Percentiles rank a stretch among this genome's conserved stretches.
phyloP scores from a whole-genome alignment of 805 yeast genomes.

The Candida dajiaensis region DNA sequence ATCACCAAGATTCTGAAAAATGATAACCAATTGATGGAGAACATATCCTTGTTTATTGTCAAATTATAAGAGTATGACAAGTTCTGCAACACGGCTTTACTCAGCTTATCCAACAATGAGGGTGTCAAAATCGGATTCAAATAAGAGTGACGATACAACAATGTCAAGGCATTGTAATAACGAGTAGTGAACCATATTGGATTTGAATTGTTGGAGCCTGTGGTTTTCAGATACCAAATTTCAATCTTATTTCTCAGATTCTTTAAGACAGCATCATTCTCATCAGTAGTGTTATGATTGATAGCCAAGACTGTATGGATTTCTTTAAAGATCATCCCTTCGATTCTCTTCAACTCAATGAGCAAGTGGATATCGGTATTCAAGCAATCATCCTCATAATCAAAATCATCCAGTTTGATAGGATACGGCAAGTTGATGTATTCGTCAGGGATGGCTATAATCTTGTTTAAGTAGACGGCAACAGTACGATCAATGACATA shows the following conservation, averaged over 20 bases:
- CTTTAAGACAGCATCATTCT: slow-evolving; percentile 10
- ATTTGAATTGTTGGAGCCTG: background rate
- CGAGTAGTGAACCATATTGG: slow-evolving; percentile 33
- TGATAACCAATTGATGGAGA: slow-evolving; percentile 46
- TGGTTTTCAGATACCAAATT: slow-evolving; percentile 28
- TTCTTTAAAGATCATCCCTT: slow-evolving; percentile 40
- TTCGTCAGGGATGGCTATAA: slow-evolving; percentile 43
- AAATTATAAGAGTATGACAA: slow-evolving; percentile 40
- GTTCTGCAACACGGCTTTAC: slow-evolving; percentile 40
- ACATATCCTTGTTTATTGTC: slow-evolving; percentile 32
- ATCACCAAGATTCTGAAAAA: slow-evolving; percentile 42
- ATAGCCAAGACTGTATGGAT: slow-evolving; percentile 42
- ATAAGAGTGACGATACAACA: slow-evolving; percentile 45
- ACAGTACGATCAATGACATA: slow-evolving; percentile 45
- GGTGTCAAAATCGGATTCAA: slow-evolving; percentile 39
- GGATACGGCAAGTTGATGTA: slow-evolving; percentile 46
- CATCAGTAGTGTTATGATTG: slow-evolving; percentile 15
- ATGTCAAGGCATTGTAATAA: slow-evolving; percentile 40
- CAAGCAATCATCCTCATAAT: slow-evolving; percentile 34
- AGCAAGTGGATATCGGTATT: slow-evolving; percentile 34
- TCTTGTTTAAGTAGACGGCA: slow-evolving; percentile 46
- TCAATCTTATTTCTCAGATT: slow-evolving; percentile 24
- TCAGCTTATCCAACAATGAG: slow-evolving; percentile 35
- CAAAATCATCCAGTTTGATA: slow-evolving; percentile 25
- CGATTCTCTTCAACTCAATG: slow-evolving; percentile 41